Evolutionary conservation across 306 rosid species (phyloP).

Genomic region (Astragalus glycyphyllos): DNA sequence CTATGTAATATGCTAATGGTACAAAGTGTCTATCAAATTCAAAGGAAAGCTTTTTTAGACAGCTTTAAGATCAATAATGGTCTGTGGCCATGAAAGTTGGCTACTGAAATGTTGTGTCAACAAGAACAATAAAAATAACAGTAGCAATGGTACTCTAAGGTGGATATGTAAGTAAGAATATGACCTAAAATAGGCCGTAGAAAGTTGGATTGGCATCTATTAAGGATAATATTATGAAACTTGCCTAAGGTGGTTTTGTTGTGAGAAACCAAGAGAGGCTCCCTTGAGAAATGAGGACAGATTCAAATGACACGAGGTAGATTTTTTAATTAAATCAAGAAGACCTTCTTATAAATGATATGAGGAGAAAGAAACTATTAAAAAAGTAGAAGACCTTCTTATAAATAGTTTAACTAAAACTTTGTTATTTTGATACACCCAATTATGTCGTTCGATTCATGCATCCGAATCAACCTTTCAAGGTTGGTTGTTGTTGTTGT

Average conservation of each 20-base stretch:
- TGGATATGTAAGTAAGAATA: neutral
- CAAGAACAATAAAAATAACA: neutral
- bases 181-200: neutral
- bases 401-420: neutral
- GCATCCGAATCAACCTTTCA: neutral
- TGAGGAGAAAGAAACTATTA: neutral
- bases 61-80: neutral
- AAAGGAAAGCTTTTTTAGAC: neutral
- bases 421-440: neutral
- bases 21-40: neutral
- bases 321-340: neutral
- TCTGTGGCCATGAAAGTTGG: neutral
- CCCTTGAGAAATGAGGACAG: neutral
- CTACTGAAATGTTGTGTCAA: neutral
- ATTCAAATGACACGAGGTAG: neutral
- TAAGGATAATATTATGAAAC: neutral
- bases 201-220: neutral
- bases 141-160: neutral
- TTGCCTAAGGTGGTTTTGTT: neutral
- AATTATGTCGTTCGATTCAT: neutral
- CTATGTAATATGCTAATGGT: conserved; percentile 2
- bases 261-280: neutral
- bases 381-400: neutral
- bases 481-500: conserved; percentile 1
- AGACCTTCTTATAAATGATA: neutral